phyloP scores from a whole-genome alignment of 352 stramenopile genomes.

The Pythium rishiriense region DNA sequence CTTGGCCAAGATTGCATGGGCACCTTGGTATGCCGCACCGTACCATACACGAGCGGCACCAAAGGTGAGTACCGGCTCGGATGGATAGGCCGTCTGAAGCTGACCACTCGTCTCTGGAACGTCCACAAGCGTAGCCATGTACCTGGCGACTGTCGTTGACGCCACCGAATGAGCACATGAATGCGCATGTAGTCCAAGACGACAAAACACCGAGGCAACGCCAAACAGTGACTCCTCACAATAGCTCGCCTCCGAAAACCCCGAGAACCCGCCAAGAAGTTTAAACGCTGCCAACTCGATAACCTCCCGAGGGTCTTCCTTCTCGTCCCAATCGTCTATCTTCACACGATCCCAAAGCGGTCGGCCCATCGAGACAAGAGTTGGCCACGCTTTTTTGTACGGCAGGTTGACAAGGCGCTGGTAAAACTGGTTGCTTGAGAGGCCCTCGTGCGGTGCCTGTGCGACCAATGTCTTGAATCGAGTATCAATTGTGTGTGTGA shows the following conservation, averaged over 20 bases:
- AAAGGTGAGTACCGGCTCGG: constrained; percentile 34
- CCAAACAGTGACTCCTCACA: constrained; percentile 17
- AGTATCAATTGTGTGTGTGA: constrained; percentile 37
- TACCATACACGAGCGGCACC: constrained; percentile 33
- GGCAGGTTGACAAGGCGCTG: background rate
- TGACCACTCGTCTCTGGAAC: constrained; percentile 21
- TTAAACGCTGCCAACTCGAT: constrained; percentile 5
- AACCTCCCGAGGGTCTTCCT: background rate
- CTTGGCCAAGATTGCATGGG: background rate
- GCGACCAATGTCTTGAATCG: background rate
- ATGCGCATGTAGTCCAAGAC: constrained; percentile 29
- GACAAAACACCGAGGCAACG: constrained; percentile 31
- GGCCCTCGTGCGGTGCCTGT: too few species aligned
- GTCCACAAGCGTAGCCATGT: constrained; percentile 28
- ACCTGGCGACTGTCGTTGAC: constrained; percentile 22
- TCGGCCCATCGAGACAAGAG: constrained; percentile 2
- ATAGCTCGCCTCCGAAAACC: background rate
- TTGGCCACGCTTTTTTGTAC: background rate
- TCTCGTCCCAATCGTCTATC: background rate
- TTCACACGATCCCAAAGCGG: constrained; percentile 6
- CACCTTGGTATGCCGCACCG: background rate
- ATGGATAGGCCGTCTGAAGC: constrained; percentile 23
- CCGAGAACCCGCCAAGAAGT: background rate
- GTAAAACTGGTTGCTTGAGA: background rate
- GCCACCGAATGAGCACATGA: constrained; percentile 20